Percentiles rank a stretch among this genome's conserved stretches.
These are phyloP conservation scores for Dendrocalamus latiflorus DNA, from an alignment of 202 grass and related monocot genomes.

Conservation along the genomic window DNA sequence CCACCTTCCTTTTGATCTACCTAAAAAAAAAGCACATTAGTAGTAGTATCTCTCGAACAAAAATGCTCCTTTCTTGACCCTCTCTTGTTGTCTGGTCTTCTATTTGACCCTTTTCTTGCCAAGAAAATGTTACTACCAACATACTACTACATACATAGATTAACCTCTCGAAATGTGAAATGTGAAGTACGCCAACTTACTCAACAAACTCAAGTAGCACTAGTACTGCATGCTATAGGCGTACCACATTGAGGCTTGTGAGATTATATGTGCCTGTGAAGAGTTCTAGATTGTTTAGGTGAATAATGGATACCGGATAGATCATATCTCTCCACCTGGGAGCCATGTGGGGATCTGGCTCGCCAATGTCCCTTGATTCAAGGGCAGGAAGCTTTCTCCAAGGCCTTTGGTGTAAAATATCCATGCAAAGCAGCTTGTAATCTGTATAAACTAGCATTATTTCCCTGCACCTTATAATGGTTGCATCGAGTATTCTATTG, in stretches of 20 bases:
- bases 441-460: constrained; percentile 46
- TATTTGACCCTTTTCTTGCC: too few relatives aligned
- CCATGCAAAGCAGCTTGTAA: constrained; percentile 32
- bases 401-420: constrained; percentile 45
- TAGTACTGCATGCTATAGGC: neutral
- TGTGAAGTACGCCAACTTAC: neutral
- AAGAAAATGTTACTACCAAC: too few relatives aligned
- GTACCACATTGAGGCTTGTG: constrained; percentile 16
- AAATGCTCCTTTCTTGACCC: too few relatives aligned
- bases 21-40: constrained; percentile 19
- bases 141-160: too few relatives aligned
- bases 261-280: too few relatives aligned
- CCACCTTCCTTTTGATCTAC: constrained; percentile 18
- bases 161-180: neutral
- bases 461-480: constrained; percentile 76
- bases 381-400: constrained; percentile 41
- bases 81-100: too few relatives aligned
- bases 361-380: constrained; percentile 38
- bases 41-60: neutral
- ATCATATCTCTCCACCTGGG: constrained; percentile 53
- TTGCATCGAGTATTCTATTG: constrained; percentile 57
- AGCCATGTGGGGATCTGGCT: constrained; percentile 44
- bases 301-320: constrained; percentile 19
- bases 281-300: constrained; percentile 28
- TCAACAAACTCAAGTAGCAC: neutral